Conservation (phyloP, 805 yeast species). For the Zygosaccharomyces kombuchaensis region DNA sequence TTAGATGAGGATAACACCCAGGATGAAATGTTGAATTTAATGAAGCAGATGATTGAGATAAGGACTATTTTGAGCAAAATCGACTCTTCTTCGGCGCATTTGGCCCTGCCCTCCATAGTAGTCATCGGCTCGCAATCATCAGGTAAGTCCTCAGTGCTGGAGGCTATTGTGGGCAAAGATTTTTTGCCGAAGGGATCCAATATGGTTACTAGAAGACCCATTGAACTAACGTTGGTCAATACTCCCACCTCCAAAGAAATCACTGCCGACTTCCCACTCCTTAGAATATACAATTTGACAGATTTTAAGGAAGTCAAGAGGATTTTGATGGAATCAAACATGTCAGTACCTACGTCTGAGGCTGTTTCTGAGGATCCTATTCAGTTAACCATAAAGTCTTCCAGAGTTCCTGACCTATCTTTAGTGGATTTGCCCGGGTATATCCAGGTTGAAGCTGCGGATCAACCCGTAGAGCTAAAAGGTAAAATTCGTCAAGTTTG, state of each 20-base stretch:
- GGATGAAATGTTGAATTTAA: constrained; percentile 80
- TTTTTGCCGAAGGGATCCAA: constrained; percentile 95
- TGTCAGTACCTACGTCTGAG: constrained; percentile 84
- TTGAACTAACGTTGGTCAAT: constrained; percentile 87
- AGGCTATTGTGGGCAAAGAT: constrained; percentile 96
- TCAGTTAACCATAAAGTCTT: constrained; percentile 84
- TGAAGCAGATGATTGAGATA: constrained; percentile 96
- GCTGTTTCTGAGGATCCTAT: constrained; percentile 93
- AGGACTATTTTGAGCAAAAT: constrained; percentile 71
- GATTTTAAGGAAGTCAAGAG: constrained; percentile 88
- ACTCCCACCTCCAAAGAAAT: constrained; percentile 78
- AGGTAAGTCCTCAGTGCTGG: constrained; percentile 94
- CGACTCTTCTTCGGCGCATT: constrained; percentile 65
- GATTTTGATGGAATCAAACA: constrained; percentile 78
- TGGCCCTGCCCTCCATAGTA: constrained; percentile 89
- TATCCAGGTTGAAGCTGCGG: constrained; percentile 94
- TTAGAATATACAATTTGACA: constrained; percentile 74
- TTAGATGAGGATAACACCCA: constrained; percentile 55
- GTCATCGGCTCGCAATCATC: constrained; percentile 97
- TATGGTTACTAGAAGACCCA: constrained; percentile 98
- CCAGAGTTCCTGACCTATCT: constrained; percentile 86
- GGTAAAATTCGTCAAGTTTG: constrained; percentile 74
- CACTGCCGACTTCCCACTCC: constrained; percentile 88
- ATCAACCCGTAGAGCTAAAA: constrained; percentile 85
- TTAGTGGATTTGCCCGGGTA: constrained; percentile 96